A percentile compares a stretch with the other conserved stretches of the same genome.
phyloP scores from a whole-genome alignment of 2,329 filamentous ascomycete species.

The Metarhizium robertsii region DNA sequence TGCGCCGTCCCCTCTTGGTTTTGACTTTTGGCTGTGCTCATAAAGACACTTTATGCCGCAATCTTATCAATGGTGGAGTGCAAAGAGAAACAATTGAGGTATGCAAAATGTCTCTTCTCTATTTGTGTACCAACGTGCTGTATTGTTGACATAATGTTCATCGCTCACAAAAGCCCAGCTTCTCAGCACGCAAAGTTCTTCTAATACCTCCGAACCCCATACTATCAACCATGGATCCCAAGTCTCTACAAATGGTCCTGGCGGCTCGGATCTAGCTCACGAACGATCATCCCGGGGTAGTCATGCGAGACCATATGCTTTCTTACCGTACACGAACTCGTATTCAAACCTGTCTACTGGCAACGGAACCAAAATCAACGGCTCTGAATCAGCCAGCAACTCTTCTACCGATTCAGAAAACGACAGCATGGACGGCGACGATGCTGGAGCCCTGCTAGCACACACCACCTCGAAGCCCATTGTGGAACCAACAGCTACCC shows the following conservation, averaged over 20 bases:
- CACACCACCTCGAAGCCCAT: neutral
- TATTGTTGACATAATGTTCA: neutral
- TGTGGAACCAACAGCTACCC: slow-evolving; percentile 28
- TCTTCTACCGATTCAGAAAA: neutral
- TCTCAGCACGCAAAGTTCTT: slow-evolving; percentile 1
- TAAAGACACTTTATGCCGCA: slow-evolving; percentile 1
- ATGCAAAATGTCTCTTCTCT: neutral
- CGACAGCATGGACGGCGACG: neutral
- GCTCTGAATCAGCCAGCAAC: neutral
- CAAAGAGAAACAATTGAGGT: slow-evolving; percentile 1
- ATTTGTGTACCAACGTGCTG: neutral
- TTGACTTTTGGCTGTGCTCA: neutral
- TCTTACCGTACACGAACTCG: neutral
- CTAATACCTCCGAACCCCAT: neutral
- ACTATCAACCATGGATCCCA: neutral
- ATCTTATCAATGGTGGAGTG: slow-evolving; percentile 1
- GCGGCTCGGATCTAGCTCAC: neutral
- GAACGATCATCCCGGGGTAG: neutral
- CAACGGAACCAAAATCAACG: neutral
- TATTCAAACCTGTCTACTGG: neutral
- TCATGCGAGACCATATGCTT: neutral
- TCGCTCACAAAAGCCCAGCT: neutral
- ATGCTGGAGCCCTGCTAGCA: neutral
- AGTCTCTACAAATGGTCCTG: neutral
- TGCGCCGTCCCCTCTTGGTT: neutral